A percentile compares a stretch with the other conserved stretches of the same genome.
These are phyloP conservation scores for Falciphora oryzae DNA, from an alignment of 2,329 filamentous ascomycete species.

Conservation along the genomic window DNA sequence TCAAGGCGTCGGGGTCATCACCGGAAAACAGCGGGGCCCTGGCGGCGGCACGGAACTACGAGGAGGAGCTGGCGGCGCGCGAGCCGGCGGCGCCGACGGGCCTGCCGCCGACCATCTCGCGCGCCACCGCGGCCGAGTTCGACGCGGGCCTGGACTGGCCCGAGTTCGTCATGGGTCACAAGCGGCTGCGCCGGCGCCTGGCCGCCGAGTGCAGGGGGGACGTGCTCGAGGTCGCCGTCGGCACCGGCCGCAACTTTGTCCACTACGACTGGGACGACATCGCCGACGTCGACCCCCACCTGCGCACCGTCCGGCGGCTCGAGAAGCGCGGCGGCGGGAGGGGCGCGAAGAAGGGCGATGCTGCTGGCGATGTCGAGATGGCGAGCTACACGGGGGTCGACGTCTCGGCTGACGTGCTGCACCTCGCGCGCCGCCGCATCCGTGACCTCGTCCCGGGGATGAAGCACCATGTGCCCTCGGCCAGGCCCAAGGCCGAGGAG, in stretches of 20 bases:
- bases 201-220: slow-evolving; percentile 44
- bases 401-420: slow-evolving; percentile 54
- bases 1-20: slow-evolving; percentile 11
- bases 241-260: slow-evolving; percentile 55
- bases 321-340: slow-evolving; percentile 8
- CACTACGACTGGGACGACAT: slow-evolving; percentile 52
- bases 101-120: slow-evolving; percentile 35
- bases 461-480: slow-evolving; percentile 25
- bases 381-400: slow-evolving; percentile 57
- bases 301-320: slow-evolving; percentile 6
- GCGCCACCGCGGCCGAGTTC: slow-evolving; percentile 46
- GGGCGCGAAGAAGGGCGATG: background rate
- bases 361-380: slow-evolving; percentile 24
- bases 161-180: slow-evolving; percentile 53
- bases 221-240: slow-evolving; percentile 58
- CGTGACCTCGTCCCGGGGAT: slow-evolving; percentile 37
- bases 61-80: slow-evolving; percentile 12
- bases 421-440: slow-evolving; percentile 49
- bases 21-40: slow-evolving; percentile 11
- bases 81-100: slow-evolving; percentile 39
- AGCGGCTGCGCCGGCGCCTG: slow-evolving; percentile 41
- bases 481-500: slow-evolving; percentile 3
- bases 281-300: slow-evolving; percentile 14
- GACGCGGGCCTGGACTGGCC: slow-evolving; percentile 52
- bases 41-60: background rate